Evolutionary conservation across 2,329 filamentous ascomycete genomes (phyloP).

Genomic region (Zymoseptoria passerinii): DNA sequence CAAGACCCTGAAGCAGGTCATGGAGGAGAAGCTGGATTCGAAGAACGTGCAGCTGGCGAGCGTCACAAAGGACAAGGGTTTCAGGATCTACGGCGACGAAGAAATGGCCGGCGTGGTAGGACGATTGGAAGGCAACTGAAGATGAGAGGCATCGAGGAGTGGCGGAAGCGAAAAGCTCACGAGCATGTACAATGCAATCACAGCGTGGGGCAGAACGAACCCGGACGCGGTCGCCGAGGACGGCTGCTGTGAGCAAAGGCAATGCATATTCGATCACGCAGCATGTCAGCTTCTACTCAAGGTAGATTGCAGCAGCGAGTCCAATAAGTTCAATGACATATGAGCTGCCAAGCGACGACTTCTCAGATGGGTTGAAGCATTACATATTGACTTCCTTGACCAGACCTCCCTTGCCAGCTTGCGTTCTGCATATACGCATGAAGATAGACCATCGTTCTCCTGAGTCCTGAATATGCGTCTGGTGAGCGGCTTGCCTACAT

Average conservation of each 20-base stretch:
- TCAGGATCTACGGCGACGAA: slow-evolving; percentile 96
- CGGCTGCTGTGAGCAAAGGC: neutral
- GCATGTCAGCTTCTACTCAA: neutral
- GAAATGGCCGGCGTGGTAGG: slow-evolving; percentile 93
- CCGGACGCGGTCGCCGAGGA: neutral
- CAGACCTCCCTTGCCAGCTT: too few species aligned
- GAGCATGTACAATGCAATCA: slow-evolving; percentile 13
- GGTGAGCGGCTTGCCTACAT: neutral
- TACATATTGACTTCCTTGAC: too few species aligned
- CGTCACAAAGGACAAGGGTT: slow-evolving; percentile 94
- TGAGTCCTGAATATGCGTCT: neutral
- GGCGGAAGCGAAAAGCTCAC: slow-evolving; percentile 3
- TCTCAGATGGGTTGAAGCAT: neutral
- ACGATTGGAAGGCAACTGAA: slow-evolving; percentile 52
- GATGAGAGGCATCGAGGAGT: slow-evolving; percentile 1
- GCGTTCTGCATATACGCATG: too few species aligned
- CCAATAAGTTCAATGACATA: neutral
- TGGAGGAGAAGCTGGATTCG: slow-evolving; percentile 98
- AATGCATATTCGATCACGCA: neutral
- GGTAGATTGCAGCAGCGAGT: neutral
- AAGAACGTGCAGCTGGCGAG: slow-evolving; percentile 99
- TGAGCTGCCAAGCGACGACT: neutral
- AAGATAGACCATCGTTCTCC: too few species aligned
- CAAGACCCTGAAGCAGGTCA: slow-evolving; percentile 98
- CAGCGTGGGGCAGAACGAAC: slow-evolving; percentile 10